Evolutionary conservation across 2,329 filamentous ascomycete species (phyloP).

Genomic region (Chrysosporium queenslandicum): DNA sequence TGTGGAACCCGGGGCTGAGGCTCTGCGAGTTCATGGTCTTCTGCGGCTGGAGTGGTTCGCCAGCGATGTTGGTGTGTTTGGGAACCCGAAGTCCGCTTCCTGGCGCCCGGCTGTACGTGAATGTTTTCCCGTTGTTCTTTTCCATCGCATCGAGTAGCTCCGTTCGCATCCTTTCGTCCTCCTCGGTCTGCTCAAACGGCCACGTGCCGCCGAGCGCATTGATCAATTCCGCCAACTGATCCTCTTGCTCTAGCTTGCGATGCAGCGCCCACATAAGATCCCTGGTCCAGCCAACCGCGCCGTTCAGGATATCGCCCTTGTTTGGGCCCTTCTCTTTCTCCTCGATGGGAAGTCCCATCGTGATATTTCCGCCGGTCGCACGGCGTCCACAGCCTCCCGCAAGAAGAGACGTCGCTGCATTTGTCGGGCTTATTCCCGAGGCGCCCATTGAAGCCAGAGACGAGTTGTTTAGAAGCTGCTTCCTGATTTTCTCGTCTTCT

Average conservation of each 20-base stretch:
- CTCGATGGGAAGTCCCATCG: constrained; percentile 81
- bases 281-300: constrained; percentile 90
- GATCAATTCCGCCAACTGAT: constrained; percentile 70
- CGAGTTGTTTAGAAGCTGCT: constrained; percentile 85
- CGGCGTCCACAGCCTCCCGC: constrained; percentile 75
- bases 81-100: constrained; percentile 85
- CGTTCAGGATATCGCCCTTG: constrained; percentile 97
- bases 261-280: constrained; percentile 97
- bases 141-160: constrained; percentile 80
- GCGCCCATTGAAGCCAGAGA: constrained; percentile 72
- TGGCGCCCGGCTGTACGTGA: constrained; percentile 71
- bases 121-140: constrained; percentile 65
- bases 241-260: constrained; percentile 77
- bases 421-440: constrained; percentile 50
- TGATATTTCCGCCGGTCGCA: constrained; percentile 74
- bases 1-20: constrained; percentile 60
- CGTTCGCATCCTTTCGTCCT: constrained; percentile 89
- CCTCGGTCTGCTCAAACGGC: constrained; percentile 76
- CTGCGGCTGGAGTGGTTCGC: constrained; percentile 54
- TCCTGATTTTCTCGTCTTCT: constrained; percentile 94
- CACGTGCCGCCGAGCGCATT: constrained; percentile 61
- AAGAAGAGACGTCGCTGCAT: constrained; percentile 67
- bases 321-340: constrained; percentile 98
- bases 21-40: constrained; percentile 46
- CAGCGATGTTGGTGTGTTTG: constrained; percentile 82